Conservation (phyloP, 78 protist species). For the Dictyostelium discoideum region dicty_2.7 NC_007091.3:2529501-2530000, state of each 20-base stretch:
- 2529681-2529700: neutral
- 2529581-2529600: neutral
- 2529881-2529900: slow-evolving; percentile 12
- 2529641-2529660: neutral
- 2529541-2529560: slow-evolving; percentile 54
- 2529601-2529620: neutral
- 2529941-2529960: neutral
- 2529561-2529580: slow-evolving; percentile 37
- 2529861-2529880: neutral
- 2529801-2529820: neutral
- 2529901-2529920: neutral
- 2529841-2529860: neutral
- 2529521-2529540: neutral
- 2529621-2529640: slow-evolving; percentile 52
- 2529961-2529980: neutral
- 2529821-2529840: neutral
- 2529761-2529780: slow-evolving; percentile 8
- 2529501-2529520: neutral
- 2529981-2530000: neutral
- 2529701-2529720: too few species aligned
- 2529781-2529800: neutral
- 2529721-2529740: neutral
- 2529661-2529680: neutral
- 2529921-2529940: neutral
- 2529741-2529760: neutral